A percentile compares a stretch with the other conserved stretches of the same genome.
phyloP scores from a whole-genome alignment of 2,329 filamentous ascomycete genomes.

The Epichloe scottii region DNA sequence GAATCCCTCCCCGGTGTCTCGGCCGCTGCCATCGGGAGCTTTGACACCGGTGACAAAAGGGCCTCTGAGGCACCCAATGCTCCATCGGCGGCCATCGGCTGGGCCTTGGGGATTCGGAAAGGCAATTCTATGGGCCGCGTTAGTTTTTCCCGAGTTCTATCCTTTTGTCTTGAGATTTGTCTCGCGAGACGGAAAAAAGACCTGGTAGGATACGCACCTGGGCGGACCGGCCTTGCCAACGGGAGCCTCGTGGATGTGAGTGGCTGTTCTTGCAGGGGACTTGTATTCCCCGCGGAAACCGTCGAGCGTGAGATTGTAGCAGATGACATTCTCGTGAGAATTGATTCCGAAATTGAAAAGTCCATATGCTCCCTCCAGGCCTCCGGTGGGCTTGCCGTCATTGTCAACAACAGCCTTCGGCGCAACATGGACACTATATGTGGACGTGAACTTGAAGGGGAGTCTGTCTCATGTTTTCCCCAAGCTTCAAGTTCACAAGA shows the following conservation, averaged over 20 bases:
- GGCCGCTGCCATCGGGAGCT: slow-evolving; percentile 11
- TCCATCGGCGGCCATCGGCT: slow-evolving; percentile 21
- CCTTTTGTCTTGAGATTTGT: too few relatives aligned
- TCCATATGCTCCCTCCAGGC: slow-evolving; percentile 31
- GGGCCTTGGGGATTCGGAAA: slow-evolving; percentile 33
- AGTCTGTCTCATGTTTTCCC: background rate
- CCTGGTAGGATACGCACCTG: slow-evolving; percentile 16
- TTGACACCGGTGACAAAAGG: slow-evolving; percentile 23
- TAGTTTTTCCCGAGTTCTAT: too few relatives aligned
- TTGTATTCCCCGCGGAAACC: slow-evolving; percentile 36
- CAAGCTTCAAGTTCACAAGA: background rate
- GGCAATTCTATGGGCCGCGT: slow-evolving; percentile 20
- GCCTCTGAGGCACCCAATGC: slow-evolving; percentile 28
- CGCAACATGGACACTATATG: background rate
- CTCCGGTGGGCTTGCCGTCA: slow-evolving; percentile 18
- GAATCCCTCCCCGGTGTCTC: slow-evolving; percentile 30
- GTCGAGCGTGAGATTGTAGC: slow-evolving; percentile 37
- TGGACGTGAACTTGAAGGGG: slow-evolving; percentile 1
- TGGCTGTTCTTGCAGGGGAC: slow-evolving; percentile 38
- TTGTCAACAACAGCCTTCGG: background rate
- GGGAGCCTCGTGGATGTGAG: slow-evolving; percentile 39
- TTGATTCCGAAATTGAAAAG: slow-evolving; percentile 42
- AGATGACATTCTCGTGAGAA: slow-evolving; percentile 28
- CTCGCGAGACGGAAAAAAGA: too few relatives aligned
- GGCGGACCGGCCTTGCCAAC: slow-evolving; percentile 36